Conservation (phyloP, 495 filamentous ascomycete genomes). For the Talaromyces thailandensis region DNA sequence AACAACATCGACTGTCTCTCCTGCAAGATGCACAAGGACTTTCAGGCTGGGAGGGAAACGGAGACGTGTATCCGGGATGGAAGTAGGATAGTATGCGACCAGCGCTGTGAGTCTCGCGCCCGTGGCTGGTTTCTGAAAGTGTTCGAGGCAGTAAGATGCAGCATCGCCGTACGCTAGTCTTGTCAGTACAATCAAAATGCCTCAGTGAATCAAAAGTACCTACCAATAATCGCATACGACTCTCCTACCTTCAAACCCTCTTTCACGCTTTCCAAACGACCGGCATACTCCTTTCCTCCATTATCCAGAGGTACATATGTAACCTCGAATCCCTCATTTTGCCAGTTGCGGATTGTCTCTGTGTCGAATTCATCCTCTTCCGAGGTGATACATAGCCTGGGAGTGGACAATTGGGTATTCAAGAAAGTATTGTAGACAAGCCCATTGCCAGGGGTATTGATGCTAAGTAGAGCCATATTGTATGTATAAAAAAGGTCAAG, state of each 20-base stretch:
- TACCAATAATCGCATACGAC: slow-evolving; percentile 42
- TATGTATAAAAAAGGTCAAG: background rate
- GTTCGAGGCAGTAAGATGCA: slow-evolving; percentile 46
- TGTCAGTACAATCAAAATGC: background rate
- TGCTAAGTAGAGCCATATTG: slow-evolving; percentile 31
- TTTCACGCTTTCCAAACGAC: slow-evolving; percentile 33
- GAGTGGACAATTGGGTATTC: slow-evolving; percentile 21
- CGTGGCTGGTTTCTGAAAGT: slow-evolving; percentile 40
- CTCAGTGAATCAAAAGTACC: slow-evolving; percentile 1
- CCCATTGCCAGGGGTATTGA: slow-evolving; percentile 28
- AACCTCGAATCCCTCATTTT: slow-evolving; percentile 58
- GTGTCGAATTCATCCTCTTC: slow-evolving; percentile 54
- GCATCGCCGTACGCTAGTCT: slow-evolving; percentile 47
- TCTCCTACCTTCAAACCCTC: slow-evolving; percentile 38
- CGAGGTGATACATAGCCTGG: slow-evolving; percentile 53
- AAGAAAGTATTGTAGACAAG: slow-evolving; percentile 33
- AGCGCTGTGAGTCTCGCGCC: slow-evolving; percentile 38
- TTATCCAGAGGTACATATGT: slow-evolving; percentile 48
- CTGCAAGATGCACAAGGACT: slow-evolving; percentile 47
- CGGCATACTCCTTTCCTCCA: slow-evolving; percentile 44
- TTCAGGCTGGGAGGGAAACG: slow-evolving; percentile 39
- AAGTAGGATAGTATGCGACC: slow-evolving; percentile 52
- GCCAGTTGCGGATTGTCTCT: slow-evolving; percentile 47
- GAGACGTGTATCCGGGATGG: slow-evolving; percentile 38
- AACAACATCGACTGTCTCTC: slow-evolving; percentile 34